Evolutionary conservation across 441 rosid genomes (phyloP), one percentile per base, ranked within the genome.

Genomic region (Brassica hybrid): DNA sequence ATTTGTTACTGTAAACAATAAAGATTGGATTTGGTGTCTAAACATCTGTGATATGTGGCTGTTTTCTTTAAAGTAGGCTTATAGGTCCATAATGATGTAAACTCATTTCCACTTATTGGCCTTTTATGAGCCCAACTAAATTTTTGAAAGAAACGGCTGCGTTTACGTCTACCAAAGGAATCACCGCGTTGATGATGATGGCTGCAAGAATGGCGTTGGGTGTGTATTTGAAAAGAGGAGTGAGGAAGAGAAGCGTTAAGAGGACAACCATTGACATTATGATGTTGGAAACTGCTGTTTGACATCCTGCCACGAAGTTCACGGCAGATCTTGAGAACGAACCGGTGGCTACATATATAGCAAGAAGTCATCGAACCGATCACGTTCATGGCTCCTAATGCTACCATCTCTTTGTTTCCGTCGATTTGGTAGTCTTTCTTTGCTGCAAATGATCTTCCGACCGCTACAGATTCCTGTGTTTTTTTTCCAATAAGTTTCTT

Each of bases 321-420:
- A 92, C 99, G 1, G 99, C 99, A 4, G 98, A 96, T 75, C 99
- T 88, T 13, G 99, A 96, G 82, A 94, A 96, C 5, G 98, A 94
- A 48, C 98, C 99, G 61, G 98, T 96, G 36, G 98, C 89, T 23
- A 96, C 97, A 69, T 19, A 19, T 19, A 19, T 92, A 96, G 81
- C 99, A 96, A 18, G 98, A 96, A 54, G 98, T 86, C 97, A 96
- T 85, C 17, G 98, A 94, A 13, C 99, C 99, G 17, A 94, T 87
- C 7, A 96, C 61, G 59, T 95, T 94, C 99, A 91, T 95, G 17
- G 94, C 67, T 82, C 99, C 99, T 62, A 95, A 78, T 45, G 99
- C 98, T 10, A 95, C 87, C 99, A 93, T 95, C 83, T 93, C 98
- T 76, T 91, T 95, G 87, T 93, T 95, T 75, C 99, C 97, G 54